A percentile compares a stretch with the other conserved stretches of the same genome.
These are phyloP conservation scores for Pleomassaria siparia DNA, from an alignment of 2,329 filamentous ascomycete genomes.

Conservation along the genomic window DNA sequence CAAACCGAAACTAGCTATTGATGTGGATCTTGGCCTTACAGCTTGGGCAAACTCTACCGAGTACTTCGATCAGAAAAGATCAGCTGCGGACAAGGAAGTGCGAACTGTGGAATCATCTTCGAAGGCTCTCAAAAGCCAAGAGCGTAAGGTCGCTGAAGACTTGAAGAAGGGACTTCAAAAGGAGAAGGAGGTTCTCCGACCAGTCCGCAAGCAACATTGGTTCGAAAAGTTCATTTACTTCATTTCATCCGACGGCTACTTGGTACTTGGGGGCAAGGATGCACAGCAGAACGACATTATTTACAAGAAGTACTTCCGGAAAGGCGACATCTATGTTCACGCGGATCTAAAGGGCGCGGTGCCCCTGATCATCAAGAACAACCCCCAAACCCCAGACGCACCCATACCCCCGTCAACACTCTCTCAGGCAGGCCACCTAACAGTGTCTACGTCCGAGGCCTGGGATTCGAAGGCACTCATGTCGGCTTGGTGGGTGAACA, in stretches of 20 bases:
- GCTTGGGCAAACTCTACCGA: conserved; percentile 88
- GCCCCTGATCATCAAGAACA: conserved; percentile 89
- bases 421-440: conserved; percentile 82
- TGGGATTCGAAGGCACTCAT: conserved; percentile 98
- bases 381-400: conserved; percentile 71
- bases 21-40: conserved; percentile 79
- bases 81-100: conserved; percentile 81
- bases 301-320: conserved; percentile 83
- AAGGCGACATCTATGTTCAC: conserved; percentile 89
- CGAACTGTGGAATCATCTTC: conserved; percentile 81
- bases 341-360: conserved; percentile 84
- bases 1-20: conserved; percentile 64
- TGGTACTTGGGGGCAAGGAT: conserved; percentile 88
- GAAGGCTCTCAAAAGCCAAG: conserved; percentile 83
- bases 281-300: conserved; percentile 86
- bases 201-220: conserved; percentile 83
- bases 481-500: conserved; percentile 93
- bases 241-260: conserved; percentile 90
- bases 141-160: conserved; percentile 83
- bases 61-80: conserved; percentile 88
- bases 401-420: conserved; percentile 90
- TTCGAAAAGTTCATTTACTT: conserved; percentile 98
- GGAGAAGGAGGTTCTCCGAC: conserved; percentile 84
- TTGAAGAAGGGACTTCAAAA: conserved; percentile 86
- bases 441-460: conserved; percentile 81